These are phyloP conservation scores for Blastomyces parvus DNA, from an alignment of 2,329 filamentous ascomycete genomes.

Conservation along the genomic window DNA sequence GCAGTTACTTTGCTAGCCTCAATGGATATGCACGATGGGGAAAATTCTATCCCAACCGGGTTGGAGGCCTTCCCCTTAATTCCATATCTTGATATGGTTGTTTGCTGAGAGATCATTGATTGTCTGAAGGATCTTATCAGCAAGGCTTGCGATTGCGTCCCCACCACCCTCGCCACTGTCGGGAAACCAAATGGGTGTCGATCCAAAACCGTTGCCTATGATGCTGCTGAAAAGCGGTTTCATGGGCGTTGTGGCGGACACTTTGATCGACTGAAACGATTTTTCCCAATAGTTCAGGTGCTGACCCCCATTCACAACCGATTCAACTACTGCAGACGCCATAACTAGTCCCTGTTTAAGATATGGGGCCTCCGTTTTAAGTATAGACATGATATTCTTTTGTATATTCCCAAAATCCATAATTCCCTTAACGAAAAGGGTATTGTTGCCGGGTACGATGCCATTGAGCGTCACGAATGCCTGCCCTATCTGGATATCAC, in stretches of 20 bases:
- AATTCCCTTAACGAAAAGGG: slow-evolving; percentile 9
- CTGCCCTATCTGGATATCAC: slow-evolving; percentile 1
- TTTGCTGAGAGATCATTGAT: background rate
- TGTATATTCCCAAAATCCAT: slow-evolving; percentile 2
- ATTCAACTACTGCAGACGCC: slow-evolving; percentile 1
- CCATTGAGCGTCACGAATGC: slow-evolving; percentile 2
- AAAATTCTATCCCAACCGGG: background rate
- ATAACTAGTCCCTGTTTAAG: slow-evolving; percentile 3
- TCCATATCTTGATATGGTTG: background rate
- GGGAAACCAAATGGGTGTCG: background rate
- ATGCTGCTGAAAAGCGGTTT: slow-evolving; percentile 4
- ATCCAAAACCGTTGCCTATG: background rate
- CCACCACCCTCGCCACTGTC: background rate
- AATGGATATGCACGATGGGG: background rate
- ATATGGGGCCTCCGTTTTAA: slow-evolving; percentile 1
- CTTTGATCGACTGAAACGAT: slow-evolving; percentile 1
- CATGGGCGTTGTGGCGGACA: slow-evolving; percentile 5
- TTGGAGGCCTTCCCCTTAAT: background rate
- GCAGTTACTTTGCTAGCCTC: background rate
- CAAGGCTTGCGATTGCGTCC: background rate
- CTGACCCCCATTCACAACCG: slow-evolving; percentile 1
- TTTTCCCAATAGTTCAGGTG: slow-evolving; percentile 2
- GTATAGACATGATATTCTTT: background rate
- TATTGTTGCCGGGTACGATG: slow-evolving; percentile 11
- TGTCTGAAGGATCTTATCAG: background rate